Base-by-base conservation (phyloP, 1,284 basidiomycete species). In the Papiliotrema fonsecae region DNA sequence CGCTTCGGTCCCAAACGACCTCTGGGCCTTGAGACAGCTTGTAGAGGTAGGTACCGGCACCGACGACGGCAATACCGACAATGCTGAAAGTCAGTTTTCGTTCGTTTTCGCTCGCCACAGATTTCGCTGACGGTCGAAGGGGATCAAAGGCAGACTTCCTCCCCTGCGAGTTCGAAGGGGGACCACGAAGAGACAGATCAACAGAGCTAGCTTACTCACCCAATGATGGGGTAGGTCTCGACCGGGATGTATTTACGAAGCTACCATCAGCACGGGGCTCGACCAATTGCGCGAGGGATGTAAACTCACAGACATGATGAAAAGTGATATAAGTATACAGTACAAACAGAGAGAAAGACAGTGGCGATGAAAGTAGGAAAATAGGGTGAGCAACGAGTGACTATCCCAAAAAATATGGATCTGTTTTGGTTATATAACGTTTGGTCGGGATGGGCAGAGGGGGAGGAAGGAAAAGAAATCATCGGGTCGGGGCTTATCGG, bases 1-100 rank as follows among this genome's bases (percentile, higher is more conserved):
- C 60, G 37, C 56, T 40, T 49, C 69, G 59, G 67, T 72, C 61
- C 69, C 69, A 72, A 42, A 68, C 66, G 50, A 72, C 69, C 61
- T 72, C 69, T 31, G 62, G 51, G 42, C 68, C 68, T 57, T 69
- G 64, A 26, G 65, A 61, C 49, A 72, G 62, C 49, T 60, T 59
- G 58, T 50, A 66, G 46, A 72, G 64, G 61, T 72, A 70, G 63
- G 43, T 63, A 28, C 51, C 50, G 28, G 67, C 67, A 41, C 69
- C 69, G 42, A 50, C 57, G 36, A 61, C 57, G 49, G 69, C 69
- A 45, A 68, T 46, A 19, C 60, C 59, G 48, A 68, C 62, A 42
- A 71, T 60, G 50, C 66, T 67, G 52, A 13, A 7, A 14, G 35
- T 49, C 27, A 41, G 39, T 21, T 6, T 9, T 11, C 13, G 25